phyloP scores from a whole-genome alignment of 164 flowering plant species.

The Platanus orientalis region DNA sequence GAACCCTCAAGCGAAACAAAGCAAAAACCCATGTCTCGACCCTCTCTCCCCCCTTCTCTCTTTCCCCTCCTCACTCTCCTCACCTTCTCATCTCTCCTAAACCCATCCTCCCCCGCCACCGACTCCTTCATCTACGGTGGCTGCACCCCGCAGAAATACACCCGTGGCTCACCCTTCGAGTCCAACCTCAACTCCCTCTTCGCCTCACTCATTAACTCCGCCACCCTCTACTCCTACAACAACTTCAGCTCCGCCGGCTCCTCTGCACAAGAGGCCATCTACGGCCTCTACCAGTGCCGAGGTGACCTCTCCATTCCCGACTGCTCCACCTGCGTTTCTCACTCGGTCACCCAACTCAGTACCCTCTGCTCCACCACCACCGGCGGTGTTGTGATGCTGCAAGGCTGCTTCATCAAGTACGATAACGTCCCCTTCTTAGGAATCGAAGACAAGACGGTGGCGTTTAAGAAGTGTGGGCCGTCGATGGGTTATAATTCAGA shows the following conservation, averaged over 20 bases:
- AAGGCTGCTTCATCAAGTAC: constrained; percentile 77
- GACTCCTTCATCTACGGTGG: constrained; percentile 78
- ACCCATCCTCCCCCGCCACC: constrained; percentile 16
- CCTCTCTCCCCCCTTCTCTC: constrained; percentile 9
- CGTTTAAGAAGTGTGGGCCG: constrained; percentile 76
- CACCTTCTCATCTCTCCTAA: constrained; percentile 14
- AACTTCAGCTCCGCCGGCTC: constrained; percentile 58
- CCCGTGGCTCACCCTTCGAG: constrained; percentile 46
- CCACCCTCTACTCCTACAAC: constrained; percentile 75
- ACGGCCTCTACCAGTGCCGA: constrained; percentile 89
- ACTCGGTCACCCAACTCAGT: constrained; percentile 49
- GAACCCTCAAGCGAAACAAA: background rate
- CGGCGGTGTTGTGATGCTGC: constrained; percentile 70
- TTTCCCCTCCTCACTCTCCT: constrained; percentile 14
- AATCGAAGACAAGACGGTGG: constrained; percentile 65
- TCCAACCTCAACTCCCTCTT: constrained; percentile 75
- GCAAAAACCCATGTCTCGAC: constrained; percentile 18
- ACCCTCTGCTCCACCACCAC: constrained; percentile 40
- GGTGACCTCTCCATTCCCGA: constrained; percentile 82
- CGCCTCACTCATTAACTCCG: constrained; percentile 87
- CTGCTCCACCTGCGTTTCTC: constrained; percentile 68
- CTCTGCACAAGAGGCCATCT: constrained; percentile 43
- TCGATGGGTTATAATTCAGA: constrained; percentile 38
- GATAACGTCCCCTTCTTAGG: constrained; percentile 71
- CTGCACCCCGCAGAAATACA: constrained; percentile 63